These are phyloP conservation scores for Bruguiera parviflora DNA, from an alignment of 345 rosid species.

Conservation along the genomic window DNA sequence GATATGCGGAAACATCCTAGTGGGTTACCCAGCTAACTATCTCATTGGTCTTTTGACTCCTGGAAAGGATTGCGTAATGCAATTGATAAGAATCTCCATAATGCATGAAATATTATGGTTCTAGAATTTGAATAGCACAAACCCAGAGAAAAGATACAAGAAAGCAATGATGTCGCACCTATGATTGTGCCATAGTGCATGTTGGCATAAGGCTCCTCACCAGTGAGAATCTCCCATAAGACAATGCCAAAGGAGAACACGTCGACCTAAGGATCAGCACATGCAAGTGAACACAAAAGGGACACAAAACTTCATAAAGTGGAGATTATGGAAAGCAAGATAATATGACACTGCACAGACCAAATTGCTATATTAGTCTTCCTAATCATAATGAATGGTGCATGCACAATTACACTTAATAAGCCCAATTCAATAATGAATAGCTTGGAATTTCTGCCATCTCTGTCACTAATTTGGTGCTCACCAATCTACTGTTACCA, in stretches of 20 bases:
- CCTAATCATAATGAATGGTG: not conserved
- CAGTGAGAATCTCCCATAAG: conserved; percentile 86
- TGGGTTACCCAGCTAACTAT: no score
- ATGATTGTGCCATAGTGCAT: conserved; percentile 87
- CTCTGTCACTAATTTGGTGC: not conserved
- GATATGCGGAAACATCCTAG: no score
- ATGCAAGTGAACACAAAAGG: conserved; percentile 5
- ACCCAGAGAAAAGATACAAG: not conserved
- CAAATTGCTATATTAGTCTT: not conserved
- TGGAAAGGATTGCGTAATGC: no score
- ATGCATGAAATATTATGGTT: no score
- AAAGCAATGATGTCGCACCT: conserved; percentile 38
- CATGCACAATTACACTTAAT: no score
- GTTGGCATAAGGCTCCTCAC: conserved; percentile 82
- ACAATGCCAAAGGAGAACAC: conserved; percentile 80
- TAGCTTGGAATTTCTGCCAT: no score
- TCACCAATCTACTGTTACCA: not conserved
- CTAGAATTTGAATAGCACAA: no score
- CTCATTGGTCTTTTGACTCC: no score
- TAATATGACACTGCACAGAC: not conserved
- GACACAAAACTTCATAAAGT: conserved; percentile 1
- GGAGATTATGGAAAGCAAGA: not conserved
- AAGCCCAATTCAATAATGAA: no score
- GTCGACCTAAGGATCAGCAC: conserved; percentile 50
- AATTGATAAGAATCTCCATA: no score